Base-by-base conservation (phyloP, 2,329 filamentous ascomycete genomes). In the Fusarium dimerum region DNA sequence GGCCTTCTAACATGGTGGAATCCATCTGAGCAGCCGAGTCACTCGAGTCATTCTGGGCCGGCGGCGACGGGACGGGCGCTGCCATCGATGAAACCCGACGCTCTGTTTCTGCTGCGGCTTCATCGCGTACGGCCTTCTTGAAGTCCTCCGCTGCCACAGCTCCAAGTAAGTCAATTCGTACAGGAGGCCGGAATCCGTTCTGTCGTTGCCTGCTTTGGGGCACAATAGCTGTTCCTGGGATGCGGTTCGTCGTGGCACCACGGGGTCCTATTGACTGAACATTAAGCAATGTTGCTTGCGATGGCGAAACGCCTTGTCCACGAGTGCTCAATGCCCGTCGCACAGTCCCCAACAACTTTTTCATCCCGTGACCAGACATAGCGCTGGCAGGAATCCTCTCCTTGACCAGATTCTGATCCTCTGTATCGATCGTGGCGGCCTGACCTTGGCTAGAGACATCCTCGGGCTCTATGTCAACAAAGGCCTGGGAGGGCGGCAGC, bases 271-370 rank as follows among this genome's bases (percentile, higher is more conserved):
- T 73, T 2, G 78, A 76, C 3, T 76, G 73, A 34, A 83, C 59
- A 48, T 76, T 76, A 53, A 78, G 72, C 50, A 79, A 76, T 48
- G 72, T 78, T 11, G 73, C 74, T n/a, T 78, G 76, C 0, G 73
- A 73, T 1, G 76, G 72, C 13, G 76, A 73, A 12, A 73, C 55
- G 6, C 69, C 71, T 53, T 77, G 78, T 1, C 74, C 77, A 48
- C 72, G 74, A 13, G 79, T 90, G 67, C 90, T 90, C 45, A 97
- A 71, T 6, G 87, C 92, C 57, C 91, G 85, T 16, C 92, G 88
- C 38, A 97, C 89, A 56, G 89, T 93, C 7, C 92, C 89, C 46
- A 99, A 80, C 1, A 97, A 81, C 62, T 86, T 94, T 70, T 87
- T 92, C 80, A 97, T 90, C 3, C 89, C 90, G 32, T 88, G 87